Evolutionary conservation across 495 filamentous ascomycete genomes (phyloP).

Genomic region (Thermochaetoides thermophila): DNA sequence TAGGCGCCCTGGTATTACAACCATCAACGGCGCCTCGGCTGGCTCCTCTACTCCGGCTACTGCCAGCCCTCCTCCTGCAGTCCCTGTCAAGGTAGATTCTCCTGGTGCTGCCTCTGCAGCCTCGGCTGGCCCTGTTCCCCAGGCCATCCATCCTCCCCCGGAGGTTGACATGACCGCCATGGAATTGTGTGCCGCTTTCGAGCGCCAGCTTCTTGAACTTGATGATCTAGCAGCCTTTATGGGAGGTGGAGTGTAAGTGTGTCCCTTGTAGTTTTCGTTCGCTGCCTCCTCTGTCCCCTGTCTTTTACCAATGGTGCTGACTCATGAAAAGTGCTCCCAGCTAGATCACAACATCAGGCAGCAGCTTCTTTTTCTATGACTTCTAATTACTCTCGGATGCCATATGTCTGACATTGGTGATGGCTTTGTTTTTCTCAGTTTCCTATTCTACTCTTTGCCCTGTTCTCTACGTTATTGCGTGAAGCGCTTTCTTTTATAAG

Average conservation of each 20-base stretch:
- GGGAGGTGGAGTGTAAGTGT: constrained; percentile 35
- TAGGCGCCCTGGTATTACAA: constrained; percentile 31
- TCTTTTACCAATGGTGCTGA: background rate
- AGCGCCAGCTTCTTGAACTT: constrained; percentile 34
- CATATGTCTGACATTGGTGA: too few species aligned
- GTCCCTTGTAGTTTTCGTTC: too few species aligned
- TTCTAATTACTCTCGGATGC: too few species aligned
- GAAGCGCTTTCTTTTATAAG: background rate
- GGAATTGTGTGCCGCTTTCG: constrained; percentile 34
- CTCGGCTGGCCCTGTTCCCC: constrained; percentile 10
- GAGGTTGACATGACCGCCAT: constrained; percentile 32
- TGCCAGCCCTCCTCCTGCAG: constrained; percentile 25
- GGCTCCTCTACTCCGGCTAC: constrained; percentile 27
- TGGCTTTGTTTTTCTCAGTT: too few species aligned
- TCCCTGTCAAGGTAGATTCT: constrained; percentile 22
- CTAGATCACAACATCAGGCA: constrained; percentile 3
- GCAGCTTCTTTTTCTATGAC: background rate
- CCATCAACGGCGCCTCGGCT: constrained; percentile 35
- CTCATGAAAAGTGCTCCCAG: constrained; percentile 12
- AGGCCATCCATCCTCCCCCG: constrained; percentile 4
- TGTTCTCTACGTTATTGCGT: too few species aligned
- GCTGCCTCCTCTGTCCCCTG: background rate
- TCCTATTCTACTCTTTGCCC: too few species aligned
- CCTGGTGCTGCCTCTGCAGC: constrained; percentile 21
- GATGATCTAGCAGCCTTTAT: constrained; percentile 38